Base-by-base conservation (phyloP, 2,329 filamentous ascomycete species). In the Eutypa lata region DNA sequence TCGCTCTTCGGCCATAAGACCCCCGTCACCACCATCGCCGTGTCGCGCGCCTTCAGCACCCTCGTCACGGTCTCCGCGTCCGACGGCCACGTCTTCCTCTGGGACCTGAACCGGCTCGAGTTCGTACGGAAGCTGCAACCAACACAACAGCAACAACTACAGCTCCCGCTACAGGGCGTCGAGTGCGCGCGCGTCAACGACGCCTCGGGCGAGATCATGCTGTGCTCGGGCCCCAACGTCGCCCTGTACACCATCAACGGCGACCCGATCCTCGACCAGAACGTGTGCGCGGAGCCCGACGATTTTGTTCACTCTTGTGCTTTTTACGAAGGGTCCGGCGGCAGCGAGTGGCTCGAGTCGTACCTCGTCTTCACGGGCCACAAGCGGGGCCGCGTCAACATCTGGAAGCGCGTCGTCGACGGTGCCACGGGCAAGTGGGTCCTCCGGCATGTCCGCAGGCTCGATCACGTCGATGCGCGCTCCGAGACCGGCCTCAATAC, bases 331-430 rank as follows among this genome's bases (percentile, higher is more conserved):
- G 93, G 93, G 0, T 82, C 86, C 0, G 88, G 87, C 0, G 88
- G 87, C 2, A 94, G 91, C 61, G 94, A 97, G 71, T 97, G 92
- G 90, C 78, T 96, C 3, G 90, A 95, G 71, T 87, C 88, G 51
- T 87, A 88, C 55, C 77, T 99, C 43, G 76, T 97, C 37, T 92
- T 99, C 58, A 97, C 93, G 0, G 94, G 94, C 0, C 94, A 97
- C 67, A 80, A 83, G 57, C 79, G 86, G 49, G 94, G 94, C 0
- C 80, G 91, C 14, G 92, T 96, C 33, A 96, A 96, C 63, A 84
- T 89, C 19, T 89, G 87, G 83, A 76, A 77, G 48, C 80, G 81
- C 60, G 73, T 85, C 14, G 72, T 79, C 19, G 65, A 76, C 33
- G 75, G 77, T 45, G n/a, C n/a, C n/a, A n/a, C n/a, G n/a, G 89